Base-by-base conservation (phyloP, 1,284 basidiomycete genomes). In the Cystobasidium sp. region DNA sequence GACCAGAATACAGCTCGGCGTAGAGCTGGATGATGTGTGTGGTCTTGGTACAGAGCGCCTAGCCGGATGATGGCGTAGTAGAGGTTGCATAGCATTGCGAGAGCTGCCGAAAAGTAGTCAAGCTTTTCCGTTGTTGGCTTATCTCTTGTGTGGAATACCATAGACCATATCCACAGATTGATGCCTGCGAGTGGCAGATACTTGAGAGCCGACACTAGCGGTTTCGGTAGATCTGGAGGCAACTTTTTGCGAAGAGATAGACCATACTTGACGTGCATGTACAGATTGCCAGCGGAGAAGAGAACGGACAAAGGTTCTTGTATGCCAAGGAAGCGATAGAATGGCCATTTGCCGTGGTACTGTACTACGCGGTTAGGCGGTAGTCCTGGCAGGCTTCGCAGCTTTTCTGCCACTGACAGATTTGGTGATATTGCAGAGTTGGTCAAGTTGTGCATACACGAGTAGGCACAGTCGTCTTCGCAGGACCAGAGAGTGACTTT, bases 331-430 rank as follows among this genome's bases (percentile, higher is more conserved):
- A 92, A 84, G 3, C 79, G 86, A 87, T 89, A 90, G 82, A 97
- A 97, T 0, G 94, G 92, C 95, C 96, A 99, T 84, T 99, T 99
- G 31, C 97, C 97, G 80, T 94, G 88, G 82, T 92, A 97, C 80
- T 97, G 94, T 41, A 79, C 79, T 37, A 80, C 76, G 12, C 61
- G 69, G 8, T 77, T 77, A 9, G 68, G 61, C 1, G 78, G 80
- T 5, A 81, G 74, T 12, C 80, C 81, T 55, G 81, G 41, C 47
- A 80, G 72, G n/a, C 43, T 37, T 46, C 53, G 55, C 52, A 69
- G 22, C 43, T 64, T 59, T 47, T 68, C 43, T 7, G 49, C 51
- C 24, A 63, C 20, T 6, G 63, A 16, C 8, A 53, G 1, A 37
- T 37, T 20, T 1, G 62, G 20, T 49, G 83, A 78, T 3, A 88